Base-by-base conservation (phyloP, 768 basidiomycete species). In the Termitomyces sp. region DNA sequence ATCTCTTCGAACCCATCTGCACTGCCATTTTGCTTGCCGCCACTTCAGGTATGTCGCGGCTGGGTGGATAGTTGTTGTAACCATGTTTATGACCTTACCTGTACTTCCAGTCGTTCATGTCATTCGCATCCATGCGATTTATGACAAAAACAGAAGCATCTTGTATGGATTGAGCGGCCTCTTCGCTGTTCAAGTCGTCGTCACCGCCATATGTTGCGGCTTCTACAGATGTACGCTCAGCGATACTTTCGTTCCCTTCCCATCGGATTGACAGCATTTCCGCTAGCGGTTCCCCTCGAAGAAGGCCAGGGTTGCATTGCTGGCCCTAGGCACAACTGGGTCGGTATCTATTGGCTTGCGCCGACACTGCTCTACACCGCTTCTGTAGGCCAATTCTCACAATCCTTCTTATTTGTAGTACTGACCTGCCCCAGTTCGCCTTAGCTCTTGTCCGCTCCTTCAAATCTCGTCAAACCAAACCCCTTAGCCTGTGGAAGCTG, bases 271-370 rank as follows among this genome's bases (percentile, higher is more conserved):
- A 60, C 52, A 33, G 28, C 50, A 47, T 56, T 11, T 37, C 47
- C 35, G 45, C 10, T 67, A 86, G 87, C 81, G 51, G 87, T 91
- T 3, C 87, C 88, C 28, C 80, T 93, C 30, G 62, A 70, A n/a
- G 75, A 69, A 3, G 87, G 86, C 38, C 91, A 94, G 64, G 91
- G 91, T 0, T 94, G 91, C 71, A 92, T 94, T 58, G 89, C 91
- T 5, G 91, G 89, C 31, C 91, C 91, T 19, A 84, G 84, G 62
- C 71, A 79, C 62, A 84, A 80, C 70, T 93, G 90, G 90, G 87
- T 92, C 50, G 91, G 84, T 47, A 81, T 93, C 61, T 94, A 93
- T 76, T 94, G 91, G 91, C 70, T 87, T 7, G 81, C 81, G 0
- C 86, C 89, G 28, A 91, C 91, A 38, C 42, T 90, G 38, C 78